A percentile compares a stretch with the other conserved stretches of the same genome.
Conservation (phyloP, 1,284 basidiomycete species). For the Cystobasidiaceae sp. region DNA sequence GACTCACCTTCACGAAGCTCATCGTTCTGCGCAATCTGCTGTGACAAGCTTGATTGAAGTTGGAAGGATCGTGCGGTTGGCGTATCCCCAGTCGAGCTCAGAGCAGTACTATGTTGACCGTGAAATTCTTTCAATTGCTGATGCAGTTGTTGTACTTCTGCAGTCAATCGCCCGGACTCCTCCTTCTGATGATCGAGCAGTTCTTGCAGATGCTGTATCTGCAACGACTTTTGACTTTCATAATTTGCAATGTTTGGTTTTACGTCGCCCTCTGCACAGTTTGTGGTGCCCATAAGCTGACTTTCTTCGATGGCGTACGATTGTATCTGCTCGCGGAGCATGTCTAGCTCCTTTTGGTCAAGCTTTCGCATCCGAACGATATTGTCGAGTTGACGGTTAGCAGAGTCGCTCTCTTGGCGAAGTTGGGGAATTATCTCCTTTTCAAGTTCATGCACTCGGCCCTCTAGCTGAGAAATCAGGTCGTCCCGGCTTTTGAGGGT, state of each 20-base stretch:
- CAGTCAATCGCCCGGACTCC: slow-evolving; percentile 31
- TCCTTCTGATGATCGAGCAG: slow-evolving; percentile 38
- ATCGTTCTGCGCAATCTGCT: slow-evolving; percentile 37
- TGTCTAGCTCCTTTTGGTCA: slow-evolving; percentile 38
- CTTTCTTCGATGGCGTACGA: slow-evolving; percentile 42
- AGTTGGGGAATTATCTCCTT: slow-evolving; percentile 25
- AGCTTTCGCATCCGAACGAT: slow-evolving; percentile 35
- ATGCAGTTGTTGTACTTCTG: slow-evolving; percentile 5
- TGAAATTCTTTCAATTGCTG: neutral
- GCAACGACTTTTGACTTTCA: slow-evolving; percentile 23
- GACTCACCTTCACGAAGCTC: slow-evolving; percentile 36
- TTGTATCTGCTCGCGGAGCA: slow-evolving; percentile 41
- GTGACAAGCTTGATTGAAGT: slow-evolving; percentile 22
- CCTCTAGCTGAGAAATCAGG: slow-evolving; percentile 39
- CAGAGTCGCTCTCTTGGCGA: slow-evolving; percentile 9
- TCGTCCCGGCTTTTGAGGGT: slow-evolving; percentile 39
- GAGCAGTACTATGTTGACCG: too few species aligned
- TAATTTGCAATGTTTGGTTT: slow-evolving; percentile 11
- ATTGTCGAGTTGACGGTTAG: slow-evolving; percentile 19
- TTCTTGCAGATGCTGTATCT: slow-evolving; percentile 33
- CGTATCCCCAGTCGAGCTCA: neutral
- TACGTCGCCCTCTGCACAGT: slow-evolving; percentile 19
- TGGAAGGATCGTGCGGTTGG: neutral
- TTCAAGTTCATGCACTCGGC: slow-evolving; percentile 35
- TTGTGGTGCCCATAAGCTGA: slow-evolving; percentile 34